phyloP scores from a whole-genome alignment of 345 rosid genomes.

The Arabidopsis suecica region DNA sequence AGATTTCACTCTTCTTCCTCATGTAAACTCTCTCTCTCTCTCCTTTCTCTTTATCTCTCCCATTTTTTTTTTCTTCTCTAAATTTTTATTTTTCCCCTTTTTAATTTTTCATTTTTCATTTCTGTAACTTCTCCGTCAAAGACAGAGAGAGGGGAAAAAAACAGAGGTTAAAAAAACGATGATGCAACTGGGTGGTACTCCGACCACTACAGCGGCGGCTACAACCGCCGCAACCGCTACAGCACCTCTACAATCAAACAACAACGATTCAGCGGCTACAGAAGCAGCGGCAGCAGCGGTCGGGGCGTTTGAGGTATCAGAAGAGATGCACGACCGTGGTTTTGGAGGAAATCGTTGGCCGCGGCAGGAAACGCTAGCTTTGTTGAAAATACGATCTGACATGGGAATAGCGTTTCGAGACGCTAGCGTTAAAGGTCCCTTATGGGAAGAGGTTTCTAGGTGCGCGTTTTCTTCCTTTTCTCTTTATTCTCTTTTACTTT shows the following conservation, averaged over 20 bases:
- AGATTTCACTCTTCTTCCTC: slow-evolving; percentile 58
- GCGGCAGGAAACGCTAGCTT: slow-evolving; percentile 73
- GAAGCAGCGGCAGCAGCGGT: slow-evolving; percentile 44
- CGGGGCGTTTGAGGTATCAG: slow-evolving; percentile 43
- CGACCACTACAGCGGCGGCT: slow-evolving; percentile 15
- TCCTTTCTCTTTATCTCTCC: slow-evolving; percentile 30
- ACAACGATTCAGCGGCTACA: slow-evolving; percentile 36
- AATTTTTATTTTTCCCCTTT: slow-evolving; percentile 30
- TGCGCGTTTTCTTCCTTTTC: slow-evolving; percentile 43
- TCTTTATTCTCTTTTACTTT: background rate
- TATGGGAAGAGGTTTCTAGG: slow-evolving; percentile 96
- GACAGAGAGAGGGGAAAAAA: slow-evolving; percentile 25
- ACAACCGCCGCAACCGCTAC: slow-evolving; percentile 14
- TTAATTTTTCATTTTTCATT: slow-evolving; percentile 25
- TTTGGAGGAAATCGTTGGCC: slow-evolving; percentile 80
- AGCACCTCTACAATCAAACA: background rate
- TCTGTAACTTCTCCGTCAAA: slow-evolving; percentile 44
- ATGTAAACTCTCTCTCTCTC: slow-evolving; percentile 45
- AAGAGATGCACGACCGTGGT: slow-evolving; percentile 52
- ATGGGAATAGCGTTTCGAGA: slow-evolving; percentile 83
- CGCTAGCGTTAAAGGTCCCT: slow-evolving; percentile 67
- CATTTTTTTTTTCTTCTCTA: slow-evolving; percentile 21
- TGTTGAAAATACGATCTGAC: slow-evolving; percentile 81
- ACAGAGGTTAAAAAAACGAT: slow-evolving; percentile 28
- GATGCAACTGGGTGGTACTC: slow-evolving; percentile 41